Evolutionary conservation across 805 yeast species (phyloP).

Genomic region (Cyberlindnera suaveolens): DNA sequence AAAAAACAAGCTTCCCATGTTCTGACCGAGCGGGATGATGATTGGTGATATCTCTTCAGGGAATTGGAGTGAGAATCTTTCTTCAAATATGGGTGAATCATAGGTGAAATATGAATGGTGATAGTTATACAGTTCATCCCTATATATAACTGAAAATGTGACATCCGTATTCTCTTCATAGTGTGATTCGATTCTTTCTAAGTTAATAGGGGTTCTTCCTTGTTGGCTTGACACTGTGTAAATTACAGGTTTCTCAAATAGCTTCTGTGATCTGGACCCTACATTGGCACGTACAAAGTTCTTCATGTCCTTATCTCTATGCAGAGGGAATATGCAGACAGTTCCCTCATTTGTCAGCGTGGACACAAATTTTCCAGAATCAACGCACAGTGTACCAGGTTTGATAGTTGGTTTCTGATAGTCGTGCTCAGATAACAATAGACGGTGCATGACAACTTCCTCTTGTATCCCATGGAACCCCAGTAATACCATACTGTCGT

Average conservation of each 20-base stretch:
- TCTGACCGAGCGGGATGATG: constrained; percentile 1
- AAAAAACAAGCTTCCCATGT: constrained; percentile 10
- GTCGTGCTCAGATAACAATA: neutral
- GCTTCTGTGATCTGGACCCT: neutral
- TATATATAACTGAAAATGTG: constrained; percentile 10
- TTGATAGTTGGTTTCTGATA: constrained; percentile 1
- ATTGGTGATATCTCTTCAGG: constrained; percentile 12
- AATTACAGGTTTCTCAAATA: constrained; percentile 11
- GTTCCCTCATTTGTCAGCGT: constrained; percentile 16
- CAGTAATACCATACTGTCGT: constrained; percentile 10
- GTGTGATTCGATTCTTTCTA: constrained; percentile 10
- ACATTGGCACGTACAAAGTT: constrained; percentile 13
- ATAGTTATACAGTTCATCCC: constrained; percentile 15
- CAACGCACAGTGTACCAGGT: constrained; percentile 12
- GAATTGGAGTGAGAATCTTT: constrained; percentile 1
- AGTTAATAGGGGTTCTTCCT: constrained; percentile 13
- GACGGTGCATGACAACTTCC: constrained; percentile 6
- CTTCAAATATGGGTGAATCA: constrained; percentile 1
- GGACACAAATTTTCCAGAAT: constrained; percentile 8
- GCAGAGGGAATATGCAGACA: constrained; percentile 7
- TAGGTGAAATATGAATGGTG: constrained; percentile 7
- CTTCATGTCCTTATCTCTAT: constrained; percentile 8
- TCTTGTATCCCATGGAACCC: constrained; percentile 14
- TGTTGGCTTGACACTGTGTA: constrained; percentile 12
- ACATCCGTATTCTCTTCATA: constrained; percentile 5